Evolutionary conservation across 192 early-diverging fungal species (phyloP), one percentile per base, ranked within the genome.

Genomic region (Allomyces macrogynus): DNA sequence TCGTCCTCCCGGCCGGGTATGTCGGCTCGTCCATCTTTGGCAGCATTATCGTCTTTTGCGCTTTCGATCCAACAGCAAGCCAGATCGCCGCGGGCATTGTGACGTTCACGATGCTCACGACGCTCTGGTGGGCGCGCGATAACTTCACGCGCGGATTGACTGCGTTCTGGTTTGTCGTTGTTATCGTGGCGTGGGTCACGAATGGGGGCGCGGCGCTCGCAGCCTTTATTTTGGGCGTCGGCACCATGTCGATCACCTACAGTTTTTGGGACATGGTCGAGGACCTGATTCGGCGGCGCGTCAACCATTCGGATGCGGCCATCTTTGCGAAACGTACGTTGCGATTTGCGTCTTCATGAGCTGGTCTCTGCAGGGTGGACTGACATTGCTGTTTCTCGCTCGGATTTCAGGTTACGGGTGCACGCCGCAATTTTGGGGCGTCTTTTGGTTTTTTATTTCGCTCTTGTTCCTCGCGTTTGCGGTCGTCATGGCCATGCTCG

Each of bases 201-300:
- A 71, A 86, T 1, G 75, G 79, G 24, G 87, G 85, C 1, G 73
- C 72, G 20, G 87, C 86, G 32, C 80, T 97, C 7, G 77, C 85
- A 49, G 95, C 93, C 67, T 90, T 95, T 69, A 88, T 95, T 10
- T 78, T 95, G 4, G 95, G 95, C 72, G 77, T 97, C 64, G 95
- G 92, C 32, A 86, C 89, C n/a, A 98, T 98, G 95, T 87, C 83
- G 4, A 85, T 87, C 26, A 76, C 95, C 26, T 98, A 98, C 71
- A 85, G 86, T 62, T 78, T 94, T 25, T 92, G 92, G 86, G 95
- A 98, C 76, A 96, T 96, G 72, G 72, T 96, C 62, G 95, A 98
- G 61, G 93, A 96, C 77, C 20, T 70, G 32, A 40, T 40, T 40
- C 32, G 32, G 32, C 32, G 32, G 32, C 32, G 32, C 32, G 32